Base-by-base conservation (phyloP, 108 stramenopile species). In the Fistulifera pelliculosa region DNA sequence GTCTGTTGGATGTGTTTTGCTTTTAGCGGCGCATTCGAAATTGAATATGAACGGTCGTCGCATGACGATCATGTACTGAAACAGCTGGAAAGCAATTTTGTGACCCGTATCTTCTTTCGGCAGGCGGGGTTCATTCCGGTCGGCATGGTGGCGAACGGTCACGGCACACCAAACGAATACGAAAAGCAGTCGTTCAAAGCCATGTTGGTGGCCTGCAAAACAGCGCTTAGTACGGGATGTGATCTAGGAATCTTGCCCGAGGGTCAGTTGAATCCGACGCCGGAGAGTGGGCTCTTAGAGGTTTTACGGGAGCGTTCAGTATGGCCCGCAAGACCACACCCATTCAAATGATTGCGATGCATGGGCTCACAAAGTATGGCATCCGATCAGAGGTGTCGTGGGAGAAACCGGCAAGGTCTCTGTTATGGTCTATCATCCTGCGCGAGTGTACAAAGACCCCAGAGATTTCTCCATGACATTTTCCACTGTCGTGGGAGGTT, bases 51-150 rank as follows among this genome's bases (percentile, higher is more conserved):
- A 73, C 38, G 66, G 71, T 58, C 75, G 90, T 31, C 90, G 83
- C 2, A 80, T 91, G 53, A 87, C 87, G 49, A 72, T 78, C 48
- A 67, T 91, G 40, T 91, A 91, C 52, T 92, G 90, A 87, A 87
- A 56, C 74, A 77, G 45, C 61, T 92, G 21, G 90, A 92, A 56
- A 56, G 73, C 40, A 87, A 92, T 74, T 81, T 81, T 25, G 71
- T 92, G 40, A 76, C 79, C 38, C 77, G 75, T 55, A 42, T 87
- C 10, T 43, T 87, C 14, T 92, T 87, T 56, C 58, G 38, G 21
- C 80, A 84, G 64, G 80, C 79, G 27, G 90, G 90, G 14, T 87
- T 92, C 51, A 87, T 92, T 38, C 68, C 83, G 1, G 81, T 92
- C 1, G 67, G 84, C 22, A 92, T 92, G 90, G 79, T 65, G 14